Evolutionary conservation across 2,329 filamentous ascomycete species (phyloP).

Genomic region (Colletotrichum limetticola): DNA sequence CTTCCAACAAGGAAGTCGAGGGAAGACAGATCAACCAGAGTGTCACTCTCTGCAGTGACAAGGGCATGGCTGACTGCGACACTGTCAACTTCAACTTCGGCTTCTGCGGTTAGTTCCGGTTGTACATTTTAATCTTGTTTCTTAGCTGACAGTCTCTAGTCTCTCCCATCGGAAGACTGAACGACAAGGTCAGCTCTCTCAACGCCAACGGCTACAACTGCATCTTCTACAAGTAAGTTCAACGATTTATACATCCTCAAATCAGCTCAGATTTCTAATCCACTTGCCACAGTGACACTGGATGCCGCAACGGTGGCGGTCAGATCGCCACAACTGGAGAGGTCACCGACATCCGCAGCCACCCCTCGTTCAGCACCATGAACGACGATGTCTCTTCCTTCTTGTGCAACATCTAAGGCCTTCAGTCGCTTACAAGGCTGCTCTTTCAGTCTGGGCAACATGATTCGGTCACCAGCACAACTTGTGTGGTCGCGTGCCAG

Average conservation of each 20-base stretch:
- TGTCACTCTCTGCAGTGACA: constrained; percentile 22
- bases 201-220: constrained; percentile 24
- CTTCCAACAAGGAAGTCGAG: constrained; percentile 3
- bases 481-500: background rate
- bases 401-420: constrained; percentile 16
- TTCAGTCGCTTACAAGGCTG: background rate
- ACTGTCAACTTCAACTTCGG: constrained; percentile 27
- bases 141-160: background rate
- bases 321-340: constrained; percentile 22
- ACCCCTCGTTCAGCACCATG: constrained; percentile 21
- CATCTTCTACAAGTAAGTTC: constrained; percentile 25
- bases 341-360: constrained; percentile 16
- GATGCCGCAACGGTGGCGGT: constrained; percentile 23
- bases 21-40: constrained; percentile 15
- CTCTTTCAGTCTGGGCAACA: background rate
- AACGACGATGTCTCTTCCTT: constrained; percentile 33
- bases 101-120: constrained; percentile 17
- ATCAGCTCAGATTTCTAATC: background rate
- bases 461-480: background rate
- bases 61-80: constrained; percentile 22
- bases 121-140: no score
- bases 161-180: constrained; percentile 10
- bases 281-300: background rate
- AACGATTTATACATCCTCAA: background rate
- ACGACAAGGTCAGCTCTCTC: constrained; percentile 30